These are phyloP conservation scores for Umbelopsis ramanniana DNA, from an alignment of 192 early-diverging fungal species.

Conservation along the genomic window DNA sequence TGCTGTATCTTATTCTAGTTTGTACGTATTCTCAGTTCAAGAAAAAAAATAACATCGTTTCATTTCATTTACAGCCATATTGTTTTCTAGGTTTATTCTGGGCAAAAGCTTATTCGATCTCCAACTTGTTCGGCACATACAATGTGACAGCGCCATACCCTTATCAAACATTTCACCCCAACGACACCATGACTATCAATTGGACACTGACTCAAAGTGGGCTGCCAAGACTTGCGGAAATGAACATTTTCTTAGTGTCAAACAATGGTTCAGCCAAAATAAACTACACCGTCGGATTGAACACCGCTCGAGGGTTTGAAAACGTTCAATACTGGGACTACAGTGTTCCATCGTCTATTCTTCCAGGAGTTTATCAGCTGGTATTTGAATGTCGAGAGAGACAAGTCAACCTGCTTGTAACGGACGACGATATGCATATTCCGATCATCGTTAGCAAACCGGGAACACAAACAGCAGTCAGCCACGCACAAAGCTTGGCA, in stretches of 20 bases:
- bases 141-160: background rate
- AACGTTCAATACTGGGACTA: background rate
- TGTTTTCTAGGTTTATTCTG: background rate
- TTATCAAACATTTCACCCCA: background rate
- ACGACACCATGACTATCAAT: conserved; percentile 1
- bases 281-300: conserved; percentile 1
- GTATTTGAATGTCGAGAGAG: conserved; percentile 2
- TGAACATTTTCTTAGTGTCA: conserved; percentile 18
- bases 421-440: background rate
- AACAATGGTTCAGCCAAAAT: background rate
- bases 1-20: too few species aligned
- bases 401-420: background rate
- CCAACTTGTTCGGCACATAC: conserved; percentile 1
- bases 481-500: conserved; percentile 3
- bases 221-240: conserved; percentile 20
- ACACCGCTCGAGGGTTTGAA: background rate
- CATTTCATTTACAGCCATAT: background rate
- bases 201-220: background rate
- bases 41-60: too few species aligned
- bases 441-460: background rate
- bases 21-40: too few species aligned
- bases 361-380: background rate
- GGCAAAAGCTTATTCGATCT: background rate
- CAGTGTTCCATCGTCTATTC: background rate
- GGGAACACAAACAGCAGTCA: background rate